These are phyloP conservation scores for Penicillium concentricum DNA, from an alignment of 2,329 filamentous ascomycete species.

Conservation along the genomic window DNA sequence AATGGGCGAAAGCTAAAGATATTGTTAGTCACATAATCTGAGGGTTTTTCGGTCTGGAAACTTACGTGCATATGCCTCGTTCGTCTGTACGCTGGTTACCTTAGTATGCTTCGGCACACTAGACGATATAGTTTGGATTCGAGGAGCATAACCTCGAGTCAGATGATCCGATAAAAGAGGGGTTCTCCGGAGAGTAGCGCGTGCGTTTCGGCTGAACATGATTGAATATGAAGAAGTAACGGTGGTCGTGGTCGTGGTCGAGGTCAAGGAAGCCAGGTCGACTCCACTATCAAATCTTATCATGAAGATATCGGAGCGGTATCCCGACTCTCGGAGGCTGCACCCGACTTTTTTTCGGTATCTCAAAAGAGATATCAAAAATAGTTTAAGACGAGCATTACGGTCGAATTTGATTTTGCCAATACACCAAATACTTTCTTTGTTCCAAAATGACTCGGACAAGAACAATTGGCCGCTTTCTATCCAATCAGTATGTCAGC, in stretches of 20 bases:
- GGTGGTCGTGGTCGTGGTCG: neutral
- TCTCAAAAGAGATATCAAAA: neutral
- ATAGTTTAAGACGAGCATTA: neutral
- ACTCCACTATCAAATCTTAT: neutral
- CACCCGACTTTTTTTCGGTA: neutral
- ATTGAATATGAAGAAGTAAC: neutral
- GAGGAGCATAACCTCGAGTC: neutral
- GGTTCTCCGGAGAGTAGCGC: neutral
- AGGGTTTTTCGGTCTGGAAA: neutral
- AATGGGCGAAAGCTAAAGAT: neutral
- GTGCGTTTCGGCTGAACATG: neutral
- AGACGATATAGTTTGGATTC: neutral
- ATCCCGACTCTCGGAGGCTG: neutral
- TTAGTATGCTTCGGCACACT: neutral
- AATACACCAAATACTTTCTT: neutral
- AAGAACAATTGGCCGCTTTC: neutral
- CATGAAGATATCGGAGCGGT: neutral
- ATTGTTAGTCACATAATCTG: neutral
- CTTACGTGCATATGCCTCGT: conserved; percentile 1
- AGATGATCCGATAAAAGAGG: neutral
- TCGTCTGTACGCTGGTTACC: conserved; percentile 1
- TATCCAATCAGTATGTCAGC: conserved; percentile 4
- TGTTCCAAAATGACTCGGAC: neutral
- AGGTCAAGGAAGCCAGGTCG: too few relatives aligned
- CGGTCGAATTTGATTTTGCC: neutral